Evolutionary conservation across 805 yeast genomes (phyloP).

Genomic region (Wickerhamiella galacta): DNA sequence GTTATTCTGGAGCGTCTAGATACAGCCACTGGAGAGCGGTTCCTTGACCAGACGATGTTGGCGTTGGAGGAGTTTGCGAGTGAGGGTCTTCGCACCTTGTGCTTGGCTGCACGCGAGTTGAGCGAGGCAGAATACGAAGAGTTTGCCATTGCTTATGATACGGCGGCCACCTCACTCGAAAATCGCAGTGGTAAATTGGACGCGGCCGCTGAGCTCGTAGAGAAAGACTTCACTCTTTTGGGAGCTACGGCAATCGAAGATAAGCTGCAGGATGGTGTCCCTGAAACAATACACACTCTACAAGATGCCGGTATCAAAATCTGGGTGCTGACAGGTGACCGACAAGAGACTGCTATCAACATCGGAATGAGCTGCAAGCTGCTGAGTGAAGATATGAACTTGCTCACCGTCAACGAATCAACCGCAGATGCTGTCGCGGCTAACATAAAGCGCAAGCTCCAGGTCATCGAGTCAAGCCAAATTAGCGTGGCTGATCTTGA

Average conservation of each 20-base stretch:
- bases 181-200: conserved; percentile 65
- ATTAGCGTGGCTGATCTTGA: conserved; percentile 52
- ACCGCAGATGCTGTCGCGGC: conserved; percentile 55
- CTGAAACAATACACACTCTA: conserved; percentile 86
- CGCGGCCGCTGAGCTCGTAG: conserved; percentile 78
- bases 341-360: conserved; percentile 96
- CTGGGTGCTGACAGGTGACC: conserved; percentile 96
- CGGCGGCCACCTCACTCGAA: conserved; percentile 69
- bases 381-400: conserved; percentile 87
- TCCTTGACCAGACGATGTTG: conserved; percentile 61
- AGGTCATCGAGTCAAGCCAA: conserved; percentile 46
- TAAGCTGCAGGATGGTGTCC: conserved; percentile 94
- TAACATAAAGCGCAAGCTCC: conserved; percentile 58
- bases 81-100: conserved; percentile 83
- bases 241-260: conserved; percentile 99
- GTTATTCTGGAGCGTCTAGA: conserved; percentile 73
- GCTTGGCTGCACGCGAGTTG: conserved; percentile 73
- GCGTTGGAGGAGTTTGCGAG: conserved; percentile 94
- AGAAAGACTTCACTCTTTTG: conserved; percentile 54
- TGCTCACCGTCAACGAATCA: conserved; percentile 77
- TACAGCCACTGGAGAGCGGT: conserved; percentile 44
- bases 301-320: conserved; percentile 94
- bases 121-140: conserved; percentile 57
- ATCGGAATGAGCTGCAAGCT: conserved; percentile 97
- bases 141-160: conserved; percentile 53